Evolutionary conservation across 108 stramenopile species (phyloP), one percentile per base, ranked within the genome.

Genomic region (Cyclostephanos tholiformis): DNA sequence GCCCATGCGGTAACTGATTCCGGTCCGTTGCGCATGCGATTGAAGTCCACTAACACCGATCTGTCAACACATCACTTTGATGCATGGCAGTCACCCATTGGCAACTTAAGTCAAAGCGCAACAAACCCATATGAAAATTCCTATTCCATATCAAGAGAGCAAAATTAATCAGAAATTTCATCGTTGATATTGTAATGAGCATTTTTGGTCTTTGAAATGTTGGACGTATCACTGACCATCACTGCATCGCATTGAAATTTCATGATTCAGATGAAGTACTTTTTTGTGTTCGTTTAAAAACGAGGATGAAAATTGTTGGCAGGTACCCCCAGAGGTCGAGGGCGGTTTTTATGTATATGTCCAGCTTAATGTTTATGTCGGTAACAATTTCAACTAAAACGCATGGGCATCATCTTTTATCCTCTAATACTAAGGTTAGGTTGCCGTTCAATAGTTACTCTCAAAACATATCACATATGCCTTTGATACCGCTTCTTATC

Each of bases 41-140:
- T 72, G 26, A 79, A 79, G 65, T 17, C 65, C 22, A 46, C 56
- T 17, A 59, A 67, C 27, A 41, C 58, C 0, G 77, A 79, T 46
- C 59, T 71, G 13, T 79, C 77, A 17, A 79, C 77, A 22, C 77
- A 72, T 65, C 77, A 79, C 60, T 79, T 79, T 29, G 77, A 79
- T 67, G 48, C 71, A 38, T 79, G 77, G 77, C 65, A 72, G 62
- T 79, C 77, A 32, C 77, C 77, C 19, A 67, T 62, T 32, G 57
- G 57, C 30, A 58, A 58, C 2, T 27, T 58, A n/a, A 58, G 57
- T 58, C 57, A 58, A 58, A 29, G n/a, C 4, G 11, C 30, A 1
- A 17, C 11, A 13, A 5, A 13, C 0, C 4, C 17, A 26, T 30
- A 3, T 0, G 57, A 25, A 58, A 58, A 30, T 10, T 58, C 57